Base-by-base conservation (phyloP, 129 eudicot species). In the Erigeron canadensis region DNA sequence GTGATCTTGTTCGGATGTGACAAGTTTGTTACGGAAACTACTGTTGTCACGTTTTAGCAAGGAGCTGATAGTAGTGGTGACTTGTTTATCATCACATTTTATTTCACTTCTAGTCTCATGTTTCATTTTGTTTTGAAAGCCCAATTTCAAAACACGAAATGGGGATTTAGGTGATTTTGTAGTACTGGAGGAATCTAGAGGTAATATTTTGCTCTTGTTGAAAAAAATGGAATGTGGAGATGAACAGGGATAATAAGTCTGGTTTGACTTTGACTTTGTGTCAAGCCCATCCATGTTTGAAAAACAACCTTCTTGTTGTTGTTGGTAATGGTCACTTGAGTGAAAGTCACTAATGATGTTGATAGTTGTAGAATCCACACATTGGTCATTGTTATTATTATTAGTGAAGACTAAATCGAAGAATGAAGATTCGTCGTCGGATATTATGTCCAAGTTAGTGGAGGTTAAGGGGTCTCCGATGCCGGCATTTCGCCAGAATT, bases 341-440 rank as follows among this genome's bases (percentile, higher is more conserved):
- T 67, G 76, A 62, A 62, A 63, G 55, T n/a, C 62, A 58, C 69
- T 67, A 53, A 55, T 64, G 82, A 82, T 67, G 64, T 65, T 37
- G 75, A 71, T 72, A 21, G 46, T 38, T 22, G 64, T 66, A 45
- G 80, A 56, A 5, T 68, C 76, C 2, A n/a, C 2, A 12, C 6
- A 10, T 34, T n/a, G 62, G 57, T 80, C 23, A 28, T 53, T 53
- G 22, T 6, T 51, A 21, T 51, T 10, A 21, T 51, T 51, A 40
- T 68, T 45, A 3, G 84, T 75, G 44, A 91, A 64, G 39, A 77
- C 93, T 47, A 91, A 74, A 67, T 91, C 97, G 78, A 91, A 88
- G 81, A 88, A 85, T 13, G 89, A 91, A 10, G 83, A 87, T 12
- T 88, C 95, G 22, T 77, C 89, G 65, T 84, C 91, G 55, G 84